These are phyloP conservation scores for Wickerhamomyces rabaulensis DNA, from an alignment of 805 yeast genomes.

Conservation along the genomic window DNA sequence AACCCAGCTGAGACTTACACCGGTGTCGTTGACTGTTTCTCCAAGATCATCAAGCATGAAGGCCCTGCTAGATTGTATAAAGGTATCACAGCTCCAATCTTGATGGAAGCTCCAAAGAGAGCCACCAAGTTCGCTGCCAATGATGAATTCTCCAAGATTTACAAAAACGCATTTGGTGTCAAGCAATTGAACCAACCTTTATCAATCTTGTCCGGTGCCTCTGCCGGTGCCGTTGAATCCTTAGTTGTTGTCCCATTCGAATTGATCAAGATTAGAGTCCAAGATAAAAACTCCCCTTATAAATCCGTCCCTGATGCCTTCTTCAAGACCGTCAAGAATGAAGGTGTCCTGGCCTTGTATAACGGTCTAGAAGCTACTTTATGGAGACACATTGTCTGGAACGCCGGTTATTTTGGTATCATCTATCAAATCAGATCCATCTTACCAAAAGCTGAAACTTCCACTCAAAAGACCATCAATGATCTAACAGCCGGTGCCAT, in stretches of 20 bases:
- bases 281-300: slow-evolving; percentile 79
- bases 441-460: slow-evolving; percentile 70
- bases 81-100: slow-evolving; percentile 93
- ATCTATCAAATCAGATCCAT: slow-evolving; percentile 79
- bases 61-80: slow-evolving; percentile 81
- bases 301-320: slow-evolving; percentile 83
- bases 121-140: slow-evolving; percentile 98
- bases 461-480: slow-evolving; percentile 72
- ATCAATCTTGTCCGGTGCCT: slow-evolving; percentile 91
- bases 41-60: slow-evolving; percentile 79
- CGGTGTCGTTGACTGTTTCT: slow-evolving; percentile 81
- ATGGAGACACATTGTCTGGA: slow-evolving; percentile 97
- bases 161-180: slow-evolving; percentile 66
- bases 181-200: slow-evolving; percentile 70
- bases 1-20: slow-evolving; percentile 45
- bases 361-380: slow-evolving; percentile 95
- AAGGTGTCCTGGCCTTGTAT: slow-evolving; percentile 82
- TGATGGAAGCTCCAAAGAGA: slow-evolving; percentile 99
- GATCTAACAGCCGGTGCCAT: slow-evolving; percentile 90
- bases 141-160: slow-evolving; percentile 91
- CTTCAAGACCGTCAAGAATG: slow-evolving; percentile 58
- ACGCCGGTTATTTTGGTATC: slow-evolving; percentile 95
- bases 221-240: slow-evolving; percentile 96
- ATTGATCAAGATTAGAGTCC: slow-evolving; percentile 89
- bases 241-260: slow-evolving; percentile 98